Base-by-base conservation (phyloP, 495 filamentous ascomycete genomes). In the Tuber calosporum region DNA sequence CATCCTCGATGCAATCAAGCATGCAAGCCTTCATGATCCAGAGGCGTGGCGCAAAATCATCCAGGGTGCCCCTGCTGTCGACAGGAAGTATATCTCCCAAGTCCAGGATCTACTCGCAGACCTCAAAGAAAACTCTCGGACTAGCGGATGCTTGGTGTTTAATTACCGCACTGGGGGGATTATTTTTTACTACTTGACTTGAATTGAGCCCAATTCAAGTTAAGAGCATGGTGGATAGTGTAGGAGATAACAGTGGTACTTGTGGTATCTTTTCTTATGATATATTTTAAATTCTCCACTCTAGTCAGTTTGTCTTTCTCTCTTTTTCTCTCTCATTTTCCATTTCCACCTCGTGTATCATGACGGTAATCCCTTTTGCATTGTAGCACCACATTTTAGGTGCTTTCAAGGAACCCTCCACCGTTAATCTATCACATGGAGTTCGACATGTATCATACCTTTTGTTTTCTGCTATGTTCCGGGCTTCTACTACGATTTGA, bases 11-110 rank as follows among this genome's bases (percentile, higher is more conserved):
- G 84, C 89, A 45, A 91, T 99, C 58, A 86, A 87, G 22, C 86
- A 88, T 30, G 95, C 93, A 19, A 84, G 88, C 30, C 86, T 97
- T 15, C 89, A 88, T 1, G 94, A 97, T 76, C 83, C 90, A 22
- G 95, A 98, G 76, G 91, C 89, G 77, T 99, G 95, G 95, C 89
- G 91, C 38, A 86, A 84, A 67, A 89, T 93, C 22, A 91, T 94
- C 73, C 93, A 97, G 80, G 88, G 85, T 58, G 90, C 91, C 8
- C 89, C 90, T 9, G 86, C 91, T 53, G 87, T 85, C 4, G 95
- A 99, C 82, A 88, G 92, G 69, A 89, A 91, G 79, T 98, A 98
- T 79, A 84, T 97, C n/a, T 85, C 88, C 66, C 92, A 97, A 79
- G 86, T 98, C 58, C 91, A 95, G 78, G 91, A 93, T 66, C 84